Evolutionary conservation across 2,329 filamentous ascomycete species (phyloP).

Genomic region (Thielaviopsis ethacetica): DNA sequence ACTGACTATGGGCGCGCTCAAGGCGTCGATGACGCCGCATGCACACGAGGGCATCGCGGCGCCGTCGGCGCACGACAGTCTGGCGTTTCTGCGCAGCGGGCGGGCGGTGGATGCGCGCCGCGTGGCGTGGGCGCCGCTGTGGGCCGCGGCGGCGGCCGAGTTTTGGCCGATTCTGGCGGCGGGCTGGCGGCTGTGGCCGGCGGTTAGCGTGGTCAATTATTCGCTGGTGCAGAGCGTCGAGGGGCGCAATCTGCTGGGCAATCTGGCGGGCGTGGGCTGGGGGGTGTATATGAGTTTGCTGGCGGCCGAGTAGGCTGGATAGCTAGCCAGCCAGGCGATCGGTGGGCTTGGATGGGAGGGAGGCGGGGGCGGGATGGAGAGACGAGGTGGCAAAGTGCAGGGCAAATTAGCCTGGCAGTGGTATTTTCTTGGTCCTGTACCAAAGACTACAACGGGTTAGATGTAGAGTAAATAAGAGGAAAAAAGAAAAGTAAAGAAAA

Average conservation of each 20-base stretch:
- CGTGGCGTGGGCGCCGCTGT: conserved; percentile 29
- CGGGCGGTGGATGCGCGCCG: conserved; percentile 26
- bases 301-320: not conserved
- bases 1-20: conserved; percentile 40
- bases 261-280: conserved; percentile 56
- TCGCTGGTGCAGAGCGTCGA: conserved; percentile 53
- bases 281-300: conserved; percentile 58
- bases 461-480: no score
- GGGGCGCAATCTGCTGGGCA: conserved; percentile 52
- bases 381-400: not conserved
- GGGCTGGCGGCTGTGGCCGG: conserved; percentile 53
- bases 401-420: no score
- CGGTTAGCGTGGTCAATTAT: conserved; percentile 55
- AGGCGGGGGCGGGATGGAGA: not conserved
- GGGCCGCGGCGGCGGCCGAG: conserved; percentile 31
- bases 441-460: no score
- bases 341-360: conserved; percentile 17
- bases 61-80: conserved; percentile 15
- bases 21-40: conserved; percentile 27
- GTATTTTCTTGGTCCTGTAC: no score
- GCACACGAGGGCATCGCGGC: conserved; percentile 21
- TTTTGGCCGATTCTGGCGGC: conserved; percentile 50
- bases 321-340: not conserved
- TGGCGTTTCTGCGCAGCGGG: conserved; percentile 22
- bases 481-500: no score